These are phyloP conservation scores for Colletotrichum sp. DNA, from an alignment of 2,329 filamentous ascomycete species.

Conservation along the genomic window DNA sequence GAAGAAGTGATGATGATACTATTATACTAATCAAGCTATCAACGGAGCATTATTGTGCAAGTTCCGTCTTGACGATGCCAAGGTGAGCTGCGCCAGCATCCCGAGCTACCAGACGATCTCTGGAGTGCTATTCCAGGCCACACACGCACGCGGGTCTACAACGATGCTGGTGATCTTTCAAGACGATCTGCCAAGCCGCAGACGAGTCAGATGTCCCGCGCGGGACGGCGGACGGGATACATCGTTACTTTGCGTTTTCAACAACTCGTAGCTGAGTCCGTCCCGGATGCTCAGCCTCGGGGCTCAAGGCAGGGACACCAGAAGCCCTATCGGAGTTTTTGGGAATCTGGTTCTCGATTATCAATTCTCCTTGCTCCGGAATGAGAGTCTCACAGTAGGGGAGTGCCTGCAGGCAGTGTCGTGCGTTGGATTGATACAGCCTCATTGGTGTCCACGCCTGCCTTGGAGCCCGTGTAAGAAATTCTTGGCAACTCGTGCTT, in stretches of 20 bases:
- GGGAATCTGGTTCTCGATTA: rapidly evolving
- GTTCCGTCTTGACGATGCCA: not conserved
- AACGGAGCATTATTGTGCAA: not conserved
- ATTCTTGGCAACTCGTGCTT: not conserved
- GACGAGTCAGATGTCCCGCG: not conserved
- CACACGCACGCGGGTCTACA: not conserved
- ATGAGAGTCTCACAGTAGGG: rapidly evolving
- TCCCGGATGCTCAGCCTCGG: not conserved
- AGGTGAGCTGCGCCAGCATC: not conserved
- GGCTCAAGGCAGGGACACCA: not conserved
- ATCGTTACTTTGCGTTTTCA: not conserved
- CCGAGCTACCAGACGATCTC: not conserved
- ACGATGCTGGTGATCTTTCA: not conserved
- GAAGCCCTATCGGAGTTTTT: not conserved
- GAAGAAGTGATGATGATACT: not conserved
- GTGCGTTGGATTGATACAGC: not conserved
- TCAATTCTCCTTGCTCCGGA: not conserved
- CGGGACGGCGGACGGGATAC: not conserved
- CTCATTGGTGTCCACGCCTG: not conserved
- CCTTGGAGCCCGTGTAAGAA: not conserved
- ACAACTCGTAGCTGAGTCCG: not conserved
- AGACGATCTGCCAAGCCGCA: not conserved
- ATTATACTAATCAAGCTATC: not conserved
- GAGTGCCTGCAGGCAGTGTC: not conserved
- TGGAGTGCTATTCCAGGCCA: not conserved